Evolutionary conservation across 2,329 filamentous ascomycete genomes (phyloP).

Genomic region (Xylariaceae sp.): DNA sequence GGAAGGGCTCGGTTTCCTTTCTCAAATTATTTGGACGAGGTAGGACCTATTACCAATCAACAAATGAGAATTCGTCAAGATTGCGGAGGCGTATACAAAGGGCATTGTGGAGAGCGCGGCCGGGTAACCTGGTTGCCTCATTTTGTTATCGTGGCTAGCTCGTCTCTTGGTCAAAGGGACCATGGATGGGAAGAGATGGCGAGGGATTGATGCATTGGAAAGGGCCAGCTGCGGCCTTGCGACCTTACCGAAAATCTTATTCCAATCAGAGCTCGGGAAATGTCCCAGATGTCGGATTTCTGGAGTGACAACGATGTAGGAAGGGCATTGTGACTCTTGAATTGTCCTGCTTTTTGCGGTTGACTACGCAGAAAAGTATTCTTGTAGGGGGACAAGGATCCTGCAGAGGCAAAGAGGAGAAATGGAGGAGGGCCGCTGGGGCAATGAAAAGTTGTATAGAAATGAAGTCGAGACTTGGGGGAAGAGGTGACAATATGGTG

Average conservation of each 20-base stretch:
- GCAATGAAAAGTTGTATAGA: too few species aligned
- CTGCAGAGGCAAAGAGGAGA: too few species aligned
- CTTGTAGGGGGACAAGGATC: background rate
- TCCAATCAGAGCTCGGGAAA: background rate
- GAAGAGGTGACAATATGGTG: too few species aligned
- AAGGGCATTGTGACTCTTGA: background rate
- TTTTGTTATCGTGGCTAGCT: background rate
- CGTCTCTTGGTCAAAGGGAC: slow-evolving; percentile 3
- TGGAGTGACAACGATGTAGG: background rate
- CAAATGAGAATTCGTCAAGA: background rate
- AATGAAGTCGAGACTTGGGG: too few species aligned
- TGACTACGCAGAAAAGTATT: background rate
- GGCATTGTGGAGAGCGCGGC: background rate
- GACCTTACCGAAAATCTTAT: background rate
- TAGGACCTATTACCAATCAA: background rate
- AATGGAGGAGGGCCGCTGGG: too few species aligned
- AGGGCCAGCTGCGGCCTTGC: background rate
- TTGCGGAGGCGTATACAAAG: slow-evolving; percentile 8
- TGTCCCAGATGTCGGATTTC: background rate
- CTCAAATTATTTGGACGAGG: background rate
- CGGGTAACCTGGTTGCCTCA: slow-evolving; percentile 13
- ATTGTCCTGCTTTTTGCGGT: background rate
- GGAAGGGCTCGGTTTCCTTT: background rate
- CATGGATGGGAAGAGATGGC: background rate
- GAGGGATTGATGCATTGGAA: background rate